These are phyloP conservation scores for Ceratocystis colombiana DNA, from an alignment of 2,329 filamentous ascomycete genomes.

Conservation along the genomic window DNA sequence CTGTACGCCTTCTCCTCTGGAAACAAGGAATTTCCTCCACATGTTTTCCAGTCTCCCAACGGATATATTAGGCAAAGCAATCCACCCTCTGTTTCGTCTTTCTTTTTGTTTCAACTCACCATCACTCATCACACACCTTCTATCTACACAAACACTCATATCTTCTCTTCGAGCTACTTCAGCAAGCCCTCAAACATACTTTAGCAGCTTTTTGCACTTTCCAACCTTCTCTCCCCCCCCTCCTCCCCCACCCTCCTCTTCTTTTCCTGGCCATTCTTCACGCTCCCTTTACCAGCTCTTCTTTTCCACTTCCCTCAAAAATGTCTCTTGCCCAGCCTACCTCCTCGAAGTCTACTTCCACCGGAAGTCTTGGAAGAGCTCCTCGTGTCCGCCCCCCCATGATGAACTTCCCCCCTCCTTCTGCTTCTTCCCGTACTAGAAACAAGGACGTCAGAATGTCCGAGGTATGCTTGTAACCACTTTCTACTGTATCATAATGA, in stretches of 20 bases:
- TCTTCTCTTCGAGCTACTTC: neutral
- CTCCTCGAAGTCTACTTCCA: neutral
- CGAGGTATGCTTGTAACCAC: neutral
- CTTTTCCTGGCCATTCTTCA: too few relatives aligned
- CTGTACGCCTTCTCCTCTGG: neutral
- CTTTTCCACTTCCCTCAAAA: too few relatives aligned
- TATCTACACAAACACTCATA: neutral
- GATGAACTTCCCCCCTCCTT: neutral
- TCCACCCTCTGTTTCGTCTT: neutral
- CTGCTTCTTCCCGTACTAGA: neutral
- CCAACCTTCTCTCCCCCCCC: too few relatives aligned
- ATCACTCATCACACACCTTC: constrained; percentile 1
- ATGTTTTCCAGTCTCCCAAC: neutral
- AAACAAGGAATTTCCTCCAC: neutral
- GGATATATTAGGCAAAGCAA: neutral
- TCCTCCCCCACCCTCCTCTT: too few relatives aligned
- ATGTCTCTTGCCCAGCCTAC: too few relatives aligned
- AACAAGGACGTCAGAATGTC: neutral
- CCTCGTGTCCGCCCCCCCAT: too few relatives aligned
- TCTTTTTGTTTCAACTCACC: neutral
- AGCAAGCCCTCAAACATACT: too few relatives aligned
- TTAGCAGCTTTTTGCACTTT: too few relatives aligned
- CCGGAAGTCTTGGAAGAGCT: too few relatives aligned
- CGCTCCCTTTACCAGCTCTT: too few relatives aligned
- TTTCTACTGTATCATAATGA: neutral